phyloP scores from a whole-genome alignment of 2,329 filamentous ascomycete species.

The Diaporthe helianthi region DNA sequence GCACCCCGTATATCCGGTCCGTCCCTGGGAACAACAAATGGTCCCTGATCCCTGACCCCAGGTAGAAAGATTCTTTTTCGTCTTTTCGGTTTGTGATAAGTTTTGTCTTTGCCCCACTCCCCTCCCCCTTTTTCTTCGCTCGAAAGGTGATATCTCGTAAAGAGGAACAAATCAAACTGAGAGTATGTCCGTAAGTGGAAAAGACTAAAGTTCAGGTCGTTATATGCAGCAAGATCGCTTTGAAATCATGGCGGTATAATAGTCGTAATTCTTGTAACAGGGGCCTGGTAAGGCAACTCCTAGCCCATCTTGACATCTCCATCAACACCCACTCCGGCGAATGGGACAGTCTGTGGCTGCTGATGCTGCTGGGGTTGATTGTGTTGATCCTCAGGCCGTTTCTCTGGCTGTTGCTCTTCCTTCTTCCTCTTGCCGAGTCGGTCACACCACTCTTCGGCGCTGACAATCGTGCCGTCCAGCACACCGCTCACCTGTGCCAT shows the following conservation, averaged over 20 bases:
- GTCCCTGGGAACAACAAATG: background rate
- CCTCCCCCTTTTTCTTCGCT: background rate
- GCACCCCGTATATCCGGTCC: background rate
- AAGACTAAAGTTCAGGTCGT: conserved; percentile 7
- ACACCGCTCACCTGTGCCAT: conserved; percentile 89
- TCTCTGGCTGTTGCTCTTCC: conserved; percentile 38
- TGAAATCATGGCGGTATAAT: conserved; percentile 2
- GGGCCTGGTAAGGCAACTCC: background rate
- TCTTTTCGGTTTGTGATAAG: background rate
- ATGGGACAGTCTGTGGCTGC: conserved; percentile 29
- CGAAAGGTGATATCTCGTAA: background rate
- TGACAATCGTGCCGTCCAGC: conserved; percentile 86
- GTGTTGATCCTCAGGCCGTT: conserved; percentile 39
- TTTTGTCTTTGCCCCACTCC: conserved; percentile 8
- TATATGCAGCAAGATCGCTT: conserved; percentile 13
- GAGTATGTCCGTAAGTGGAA: conserved; percentile 16
- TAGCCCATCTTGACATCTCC: conserved; percentile 36
- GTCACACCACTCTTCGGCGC: conserved; percentile 91
- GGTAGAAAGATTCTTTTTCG: conserved; percentile 13
- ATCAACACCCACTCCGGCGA: conserved; percentile 32
- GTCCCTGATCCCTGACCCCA: background rate
- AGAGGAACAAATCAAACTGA: background rate
- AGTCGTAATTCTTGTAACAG: background rate
- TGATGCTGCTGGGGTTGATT: conserved; percentile 37
- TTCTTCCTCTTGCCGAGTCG: conserved; percentile 65